These are phyloP conservation scores for Suillus cothurnatus DNA, from an alignment of 768 basidiomycete species.

Conservation along the genomic window DNA sequence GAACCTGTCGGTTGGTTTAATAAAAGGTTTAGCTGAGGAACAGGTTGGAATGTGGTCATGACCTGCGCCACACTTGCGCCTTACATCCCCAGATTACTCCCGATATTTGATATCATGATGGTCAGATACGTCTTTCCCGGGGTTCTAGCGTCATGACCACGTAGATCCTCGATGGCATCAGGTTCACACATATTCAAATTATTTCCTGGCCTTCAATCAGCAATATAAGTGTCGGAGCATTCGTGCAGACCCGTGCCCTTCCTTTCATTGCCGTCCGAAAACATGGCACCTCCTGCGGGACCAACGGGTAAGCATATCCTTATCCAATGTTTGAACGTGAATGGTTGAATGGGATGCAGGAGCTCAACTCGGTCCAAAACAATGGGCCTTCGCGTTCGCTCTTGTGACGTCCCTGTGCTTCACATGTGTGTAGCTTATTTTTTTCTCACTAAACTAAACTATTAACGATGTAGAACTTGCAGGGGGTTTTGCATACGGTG, in stretches of 20 bases:
- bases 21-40: too few species aligned
- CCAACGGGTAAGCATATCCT: slow-evolving; percentile 39
- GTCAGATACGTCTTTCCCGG: too few species aligned
- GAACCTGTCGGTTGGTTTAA: too few species aligned
- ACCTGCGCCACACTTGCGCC: too few species aligned
- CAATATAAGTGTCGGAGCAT: background rate
- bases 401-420: slow-evolving; percentile 46
- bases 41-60: too few species aligned
- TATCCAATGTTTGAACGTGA: background rate
- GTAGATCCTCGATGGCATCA: background rate
- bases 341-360: background rate
- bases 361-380: too few species aligned
- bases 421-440: slow-evolving; percentile 47
- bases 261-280: slow-evolving; percentile 5
- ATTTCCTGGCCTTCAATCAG: background rate
- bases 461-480: too few species aligned
- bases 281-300: slow-evolving; percentile 40
- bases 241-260: background rate
- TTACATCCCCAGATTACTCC: too few species aligned
- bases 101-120: too few species aligned
- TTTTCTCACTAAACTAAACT: too few species aligned
- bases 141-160: background rate
- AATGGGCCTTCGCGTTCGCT: too few species aligned
- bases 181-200: background rate
- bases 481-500: too few species aligned